Base-by-base conservation (phyloP, 257 asterid genomes). In the Phtheirospermum japonicum region DNA sequence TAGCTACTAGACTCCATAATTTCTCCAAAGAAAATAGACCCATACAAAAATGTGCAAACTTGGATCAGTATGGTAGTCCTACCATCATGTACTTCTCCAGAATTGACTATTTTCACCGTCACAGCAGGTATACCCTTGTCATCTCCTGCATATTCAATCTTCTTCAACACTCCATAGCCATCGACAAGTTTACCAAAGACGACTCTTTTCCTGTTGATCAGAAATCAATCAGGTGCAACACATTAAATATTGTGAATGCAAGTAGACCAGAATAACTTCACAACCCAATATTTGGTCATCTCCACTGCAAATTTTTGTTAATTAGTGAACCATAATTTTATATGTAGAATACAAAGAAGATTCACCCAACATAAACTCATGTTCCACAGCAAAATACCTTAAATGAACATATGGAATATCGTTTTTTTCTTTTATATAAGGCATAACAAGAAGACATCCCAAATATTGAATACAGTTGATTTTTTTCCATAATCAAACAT, bases 151-250 rank as follows among this genome's bases (percentile, higher is more conserved):
- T 80, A 68, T 76, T 93, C 99, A 54, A 93, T 93, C 85, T 87
- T 93, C 75, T 84, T 87, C 79, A 93, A 73, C 73, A 89, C 78
- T 39, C 81, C 96, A 63, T 73, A 77, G 20, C 99, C 99, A 59
- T 82, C 81, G 48, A 93, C 83, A 77, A 93, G 97, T 74, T 85
- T 90, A 63, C 99, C 99, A 28, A 93, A 93, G 59, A 93, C 97
- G 5, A 85, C 62, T 48, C 73, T 77, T 81, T 93, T 89, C 85
- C 99, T 93, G 90, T 75, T 45, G 55, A 75, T 56, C 59, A 65
- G 46, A 42, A 63, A 53, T 70, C 40, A 65, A 68, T 60, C 26
- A 58, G n/a, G 20, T 45, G 49, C 9, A 39, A 46, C 34, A 54
- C 4, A 16, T 50, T 39, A 28, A 46, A 39, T 8, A 17, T 4